phyloP scores from a whole-genome alignment of 306 rosid species.

The Sicyos baderoa region DNA sequence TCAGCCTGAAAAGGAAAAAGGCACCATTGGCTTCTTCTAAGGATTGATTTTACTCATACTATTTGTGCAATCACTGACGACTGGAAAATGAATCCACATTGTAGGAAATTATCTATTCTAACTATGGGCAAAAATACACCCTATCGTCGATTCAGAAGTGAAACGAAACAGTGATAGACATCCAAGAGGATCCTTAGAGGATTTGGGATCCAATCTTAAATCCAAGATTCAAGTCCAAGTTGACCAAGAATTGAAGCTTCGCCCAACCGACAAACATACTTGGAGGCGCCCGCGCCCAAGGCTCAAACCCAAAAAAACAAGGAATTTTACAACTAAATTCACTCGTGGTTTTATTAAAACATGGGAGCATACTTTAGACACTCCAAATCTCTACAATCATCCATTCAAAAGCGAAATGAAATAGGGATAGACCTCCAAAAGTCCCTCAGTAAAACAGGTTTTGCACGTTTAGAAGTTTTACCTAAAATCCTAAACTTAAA shows the following conservation, averaged over 20 bases:
- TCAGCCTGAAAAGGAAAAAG: slow-evolving; percentile 54
- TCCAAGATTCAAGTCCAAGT: neutral
- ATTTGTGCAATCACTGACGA: neutral
- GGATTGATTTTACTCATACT: neutral
- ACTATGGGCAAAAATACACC: neutral
- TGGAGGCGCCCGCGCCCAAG: too few species aligned
- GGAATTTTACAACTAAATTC: too few species aligned
- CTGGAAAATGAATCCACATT: neutral
- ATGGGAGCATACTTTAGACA: too few species aligned
- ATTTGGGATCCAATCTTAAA: neutral
- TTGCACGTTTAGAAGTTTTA: neutral
- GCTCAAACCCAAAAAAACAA: too few species aligned
- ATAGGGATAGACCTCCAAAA: neutral
- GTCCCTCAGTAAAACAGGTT: neutral
- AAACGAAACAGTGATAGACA: neutral
- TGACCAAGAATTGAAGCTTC: too few species aligned
- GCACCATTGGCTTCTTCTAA: neutral
- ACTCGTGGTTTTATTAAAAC: too few species aligned
- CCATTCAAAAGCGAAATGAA: neutral
- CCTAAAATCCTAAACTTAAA: neutral
- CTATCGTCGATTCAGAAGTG: neutral
- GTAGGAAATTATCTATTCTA: neutral
- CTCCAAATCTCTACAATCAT: neutral
- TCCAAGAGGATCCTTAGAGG: neutral
- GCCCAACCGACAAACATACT: too few species aligned